Percentiles rank a stretch among this genome's conserved stretches.
Conservation (phyloP, 164 flowering plant species). For the Echeveria elegans region DNA sequence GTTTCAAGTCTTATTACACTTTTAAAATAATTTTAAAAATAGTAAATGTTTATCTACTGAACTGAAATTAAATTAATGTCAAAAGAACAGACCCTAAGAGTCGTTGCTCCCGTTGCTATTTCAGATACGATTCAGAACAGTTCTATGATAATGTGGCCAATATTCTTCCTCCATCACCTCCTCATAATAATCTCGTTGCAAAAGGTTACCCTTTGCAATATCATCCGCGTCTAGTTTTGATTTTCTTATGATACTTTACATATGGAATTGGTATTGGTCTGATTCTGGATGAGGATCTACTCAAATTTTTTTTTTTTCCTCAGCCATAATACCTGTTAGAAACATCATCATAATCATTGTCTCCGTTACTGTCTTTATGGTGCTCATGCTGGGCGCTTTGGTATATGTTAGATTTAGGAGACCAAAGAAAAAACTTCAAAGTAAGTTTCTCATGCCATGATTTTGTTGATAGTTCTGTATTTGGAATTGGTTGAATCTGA, state of each 20-base stretch:
- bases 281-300: background rate
- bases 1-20: too few relatives aligned
- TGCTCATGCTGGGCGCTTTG: background rate
- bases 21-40: too few relatives aligned
- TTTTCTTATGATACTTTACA: background rate
- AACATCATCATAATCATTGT: background rate
- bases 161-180: background rate
- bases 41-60: too few relatives aligned
- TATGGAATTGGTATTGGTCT: background rate
- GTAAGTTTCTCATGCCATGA: background rate
- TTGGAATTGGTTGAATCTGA: background rate
- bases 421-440: background rate
- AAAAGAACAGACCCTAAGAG: too few relatives aligned
- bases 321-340: background rate
- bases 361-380: background rate
- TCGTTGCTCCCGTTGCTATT: slow-evolving; percentile 1
- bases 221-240: background rate
- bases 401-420: background rate
- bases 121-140: slow-evolving; percentile 4
- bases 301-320: background rate
- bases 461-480: background rate
- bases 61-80: too few relatives aligned
- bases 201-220: background rate
- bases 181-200: background rate
- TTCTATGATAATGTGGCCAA: background rate